Evolutionary conservation across 352 stramenopile species (phyloP), one percentile per base, ranked within the genome.

Genomic region (Globisporangium rhizosaccharum): DNA sequence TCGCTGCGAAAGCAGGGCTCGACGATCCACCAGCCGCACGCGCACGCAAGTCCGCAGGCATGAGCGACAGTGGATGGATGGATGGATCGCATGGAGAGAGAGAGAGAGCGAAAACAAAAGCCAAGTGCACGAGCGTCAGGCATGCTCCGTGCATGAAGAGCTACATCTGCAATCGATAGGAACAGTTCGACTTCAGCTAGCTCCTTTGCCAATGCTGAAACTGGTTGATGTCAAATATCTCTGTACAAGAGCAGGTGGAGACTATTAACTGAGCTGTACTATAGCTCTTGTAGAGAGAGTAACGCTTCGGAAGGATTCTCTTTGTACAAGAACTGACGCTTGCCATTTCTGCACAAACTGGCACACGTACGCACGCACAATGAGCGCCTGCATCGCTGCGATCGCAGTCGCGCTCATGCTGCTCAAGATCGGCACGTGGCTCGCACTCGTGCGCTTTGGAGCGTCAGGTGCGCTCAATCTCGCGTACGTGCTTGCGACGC

Each of bases 361-460:
- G 12, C n/a, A 25, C 23, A 48, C 15, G 11, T 18, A 26, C 57
- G 68, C 44, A 63, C 25, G 66, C 44, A 63, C 25, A 15, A 87
- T 87, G 72, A 72, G 55, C 41, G 50, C 42, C 45, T 67, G 48
- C 61, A 67, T 84, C 65, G 79, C 79, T 1, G 69, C 60, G 8
- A 52, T 90, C 10, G 72, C 80, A 12, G 56, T 88, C 33, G 57
- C 56, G 50, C 82, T 94, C 37, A 94, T 92, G 77, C 59, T 73
- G 42, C 64, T 86, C 42, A 86, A 92, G 72, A 61, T 76, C 26
- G 50, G 57, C 52, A 79, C 73, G 33, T 92, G 82, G 82, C 25
- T 76, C 0, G 51, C 56, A 18, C 46, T 88, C 49, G 58, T 80
- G 41, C 69, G 71, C 30, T 57, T 65, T 2, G 56, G 75, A 42